A percentile compares a stretch with the other conserved stretches of the same genome.
Evolutionary conservation across 257 asterid genomes (phyloP).

Genomic region (Solanum tarijense): DNA sequence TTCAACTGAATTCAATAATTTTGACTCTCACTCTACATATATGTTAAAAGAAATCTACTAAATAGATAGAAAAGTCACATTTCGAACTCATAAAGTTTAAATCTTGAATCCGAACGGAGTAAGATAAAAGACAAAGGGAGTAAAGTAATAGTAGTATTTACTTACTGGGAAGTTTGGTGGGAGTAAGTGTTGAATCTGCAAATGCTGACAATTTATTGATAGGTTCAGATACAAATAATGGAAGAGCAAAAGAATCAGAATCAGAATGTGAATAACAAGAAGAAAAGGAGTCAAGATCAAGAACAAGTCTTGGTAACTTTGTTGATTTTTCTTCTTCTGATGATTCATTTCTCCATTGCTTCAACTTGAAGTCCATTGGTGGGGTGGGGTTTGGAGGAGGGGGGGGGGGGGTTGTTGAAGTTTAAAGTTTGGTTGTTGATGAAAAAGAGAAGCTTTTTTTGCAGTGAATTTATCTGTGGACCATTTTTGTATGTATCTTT

Average conservation of each 20-base stretch:
- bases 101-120: background rate
- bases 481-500: background rate
- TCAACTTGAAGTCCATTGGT: conserved; percentile 63
- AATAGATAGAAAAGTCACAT: background rate
- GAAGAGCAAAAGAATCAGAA: conserved; percentile 28
- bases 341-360: conserved; percentile 55
- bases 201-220: conserved; percentile 31
- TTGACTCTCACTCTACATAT: background rate
- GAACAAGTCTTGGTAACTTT: conserved; percentile 41
- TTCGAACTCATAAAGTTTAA: background rate
- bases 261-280: background rate
- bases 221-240: conserved; percentile 59
- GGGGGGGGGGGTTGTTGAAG: background rate
- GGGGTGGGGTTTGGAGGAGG: background rate
- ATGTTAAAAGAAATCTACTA: background rate
- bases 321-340: background rate
- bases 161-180: conserved; percentile 39
- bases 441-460: background rate
- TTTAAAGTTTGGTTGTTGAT: background rate
- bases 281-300: conserved; percentile 11
- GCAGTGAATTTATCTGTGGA: background rate
- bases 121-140: background rate
- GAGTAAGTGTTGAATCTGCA: conserved; percentile 20
- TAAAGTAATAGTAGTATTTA: background rate
- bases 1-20: background rate